A percentile compares a stretch with the other conserved stretches of the same genome.
These are phyloP conservation scores for Boletus sp. DNA, from an alignment of 768 basidiomycete genomes.

Conservation along the genomic window DNA sequence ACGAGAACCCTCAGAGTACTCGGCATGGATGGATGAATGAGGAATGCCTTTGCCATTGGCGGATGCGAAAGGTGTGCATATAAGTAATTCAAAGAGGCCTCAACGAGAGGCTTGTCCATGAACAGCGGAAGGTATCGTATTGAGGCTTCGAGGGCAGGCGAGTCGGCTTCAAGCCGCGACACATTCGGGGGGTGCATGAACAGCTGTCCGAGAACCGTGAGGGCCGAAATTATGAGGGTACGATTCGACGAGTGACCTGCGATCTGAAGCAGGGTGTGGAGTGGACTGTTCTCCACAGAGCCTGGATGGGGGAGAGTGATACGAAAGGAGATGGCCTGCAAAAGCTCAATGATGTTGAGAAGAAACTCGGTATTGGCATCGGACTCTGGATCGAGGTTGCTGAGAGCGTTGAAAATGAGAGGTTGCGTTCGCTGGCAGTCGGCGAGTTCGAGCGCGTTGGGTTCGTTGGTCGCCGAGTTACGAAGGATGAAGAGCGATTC, in stretches of 20 bases:
- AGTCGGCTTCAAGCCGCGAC: slow-evolving; percentile 48
- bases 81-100: slow-evolving; percentile 70
- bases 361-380: slow-evolving; percentile 73
- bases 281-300: slow-evolving; percentile 44
- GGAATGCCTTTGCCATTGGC: slow-evolving; percentile 72
- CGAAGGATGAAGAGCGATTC: slow-evolving; percentile 84
- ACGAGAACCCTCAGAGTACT: slow-evolving; percentile 66
- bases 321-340: slow-evolving; percentile 56
- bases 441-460: slow-evolving; percentile 60
- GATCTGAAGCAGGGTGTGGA: slow-evolving; percentile 54
- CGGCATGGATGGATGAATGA: slow-evolving; percentile 68
- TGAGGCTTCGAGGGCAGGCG: slow-evolving; percentile 58
- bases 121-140: slow-evolving; percentile 73
- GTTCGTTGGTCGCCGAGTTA: slow-evolving; percentile 73
- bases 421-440: slow-evolving; percentile 59
- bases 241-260: slow-evolving; percentile 63
- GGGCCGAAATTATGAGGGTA: slow-evolving; percentile 65
- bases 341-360: slow-evolving; percentile 66
- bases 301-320: slow-evolving; percentile 37
- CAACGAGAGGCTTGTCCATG: slow-evolving; percentile 63
- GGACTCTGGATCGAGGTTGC: slow-evolving; percentile 53
- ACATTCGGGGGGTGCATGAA: slow-evolving; percentile 61
- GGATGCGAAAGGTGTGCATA: slow-evolving; percentile 73
- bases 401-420: slow-evolving; percentile 62
- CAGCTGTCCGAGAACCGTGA: slow-evolving; percentile 58